Conservation (phyloP, 345 rosid genomes). For the Isatis tinctoria region DNA sequence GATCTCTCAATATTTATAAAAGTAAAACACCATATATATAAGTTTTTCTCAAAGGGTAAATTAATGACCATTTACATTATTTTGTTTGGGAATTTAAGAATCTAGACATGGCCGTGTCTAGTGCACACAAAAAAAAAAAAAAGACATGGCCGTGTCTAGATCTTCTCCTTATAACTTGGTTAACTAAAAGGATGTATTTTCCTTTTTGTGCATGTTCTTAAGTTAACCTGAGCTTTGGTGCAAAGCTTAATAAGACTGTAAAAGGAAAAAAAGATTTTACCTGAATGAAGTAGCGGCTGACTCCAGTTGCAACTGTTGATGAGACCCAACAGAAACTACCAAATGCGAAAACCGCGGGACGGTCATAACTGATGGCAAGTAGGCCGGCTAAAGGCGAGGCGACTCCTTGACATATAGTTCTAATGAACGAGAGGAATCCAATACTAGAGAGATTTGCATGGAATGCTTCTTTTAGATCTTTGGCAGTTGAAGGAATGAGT, state of each 20-base stretch:
- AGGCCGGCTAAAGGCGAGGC: slow-evolving; percentile 83
- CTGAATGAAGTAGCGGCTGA: slow-evolving; percentile 61
- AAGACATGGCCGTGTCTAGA: too few relatives aligned
- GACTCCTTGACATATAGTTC: slow-evolving; percentile 77
- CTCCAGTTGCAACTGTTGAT: slow-evolving; percentile 76
- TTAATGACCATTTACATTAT: neutral
- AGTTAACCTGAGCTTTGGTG: neutral
- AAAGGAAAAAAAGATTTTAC: slow-evolving; percentile 14
- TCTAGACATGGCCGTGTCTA: neutral
- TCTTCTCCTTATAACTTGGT: neutral
- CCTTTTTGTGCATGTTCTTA: neutral
- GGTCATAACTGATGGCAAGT: slow-evolving; percentile 61
- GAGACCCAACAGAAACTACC: slow-evolving; percentile 83
- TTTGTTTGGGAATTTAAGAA: neutral
- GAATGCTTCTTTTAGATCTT: slow-evolving; percentile 87
- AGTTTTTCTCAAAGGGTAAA: too few relatives aligned
- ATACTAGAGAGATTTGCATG: slow-evolving; percentile 69
- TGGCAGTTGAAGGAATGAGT: slow-evolving; percentile 76
- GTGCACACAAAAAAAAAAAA: too few relatives aligned
- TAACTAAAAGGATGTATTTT: neutral
- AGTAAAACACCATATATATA: neutral
- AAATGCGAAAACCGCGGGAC: slow-evolving; percentile 68
- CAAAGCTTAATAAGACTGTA: neutral
- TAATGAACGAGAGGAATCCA: slow-evolving; percentile 77
- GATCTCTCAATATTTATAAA: too few relatives aligned